Conservation (phyloP, 495 filamentous ascomycete species). For the Podospora anserina region DNA sequence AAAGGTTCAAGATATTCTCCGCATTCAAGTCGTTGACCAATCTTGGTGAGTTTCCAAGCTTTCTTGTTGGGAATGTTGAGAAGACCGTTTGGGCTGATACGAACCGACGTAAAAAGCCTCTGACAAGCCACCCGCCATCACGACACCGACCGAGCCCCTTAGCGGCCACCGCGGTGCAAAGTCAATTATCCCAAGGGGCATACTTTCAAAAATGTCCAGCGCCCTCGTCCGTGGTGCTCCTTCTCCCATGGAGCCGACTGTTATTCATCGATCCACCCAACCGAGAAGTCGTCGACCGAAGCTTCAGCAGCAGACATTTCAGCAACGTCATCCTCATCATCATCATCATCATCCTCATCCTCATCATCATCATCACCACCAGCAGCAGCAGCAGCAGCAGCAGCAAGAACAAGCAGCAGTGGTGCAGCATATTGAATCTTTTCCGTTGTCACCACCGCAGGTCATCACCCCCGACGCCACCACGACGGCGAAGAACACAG, state of each 20-base stretch:
- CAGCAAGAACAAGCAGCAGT: neutral
- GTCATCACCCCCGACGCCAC: conserved; percentile 4
- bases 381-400: too few species aligned
- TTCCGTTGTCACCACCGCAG: conserved; percentile 1
- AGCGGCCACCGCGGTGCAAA: conserved; percentile 16
- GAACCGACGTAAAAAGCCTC: conserved; percentile 20
- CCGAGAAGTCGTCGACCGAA: conserved; percentile 37
- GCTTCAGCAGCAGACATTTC: conserved; percentile 24
- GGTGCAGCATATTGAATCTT: neutral
- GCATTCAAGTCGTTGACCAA: conserved; percentile 47
- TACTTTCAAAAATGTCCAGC: conserved; percentile 41
- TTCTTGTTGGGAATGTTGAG: neutral
- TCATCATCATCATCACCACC: too few species aligned
- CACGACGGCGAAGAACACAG: neutral
- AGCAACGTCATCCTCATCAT: neutral
- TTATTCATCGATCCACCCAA: conserved; percentile 41
- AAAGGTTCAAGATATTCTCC: conserved; percentile 41
- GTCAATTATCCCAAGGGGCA: conserved; percentile 25
- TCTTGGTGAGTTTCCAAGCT: conserved; percentile 33
- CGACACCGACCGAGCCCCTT: neutral
- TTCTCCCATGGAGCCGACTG: conserved; percentile 41
- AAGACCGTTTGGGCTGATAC: neutral
- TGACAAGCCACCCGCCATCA: conserved; percentile 23
- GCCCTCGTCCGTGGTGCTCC: conserved; percentile 35
- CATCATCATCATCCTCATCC: neutral